Percentiles rank a stretch among this genome's conserved stretches.
Evolutionary conservation across 441 rosid genomes (phyloP).

Genomic region (Pelargonium exstipulatum): DNA sequence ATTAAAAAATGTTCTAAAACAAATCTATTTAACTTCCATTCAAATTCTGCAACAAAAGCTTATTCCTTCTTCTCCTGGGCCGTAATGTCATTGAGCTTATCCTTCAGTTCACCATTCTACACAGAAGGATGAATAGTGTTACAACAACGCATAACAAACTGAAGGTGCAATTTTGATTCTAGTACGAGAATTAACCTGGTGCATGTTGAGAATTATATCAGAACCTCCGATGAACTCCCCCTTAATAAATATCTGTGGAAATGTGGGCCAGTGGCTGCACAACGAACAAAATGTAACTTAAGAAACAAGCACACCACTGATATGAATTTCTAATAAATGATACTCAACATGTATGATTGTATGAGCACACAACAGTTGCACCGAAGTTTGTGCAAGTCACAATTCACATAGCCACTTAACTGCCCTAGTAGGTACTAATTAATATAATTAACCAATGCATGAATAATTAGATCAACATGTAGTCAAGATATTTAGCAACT

Average conservation of each 20-base stretch:
- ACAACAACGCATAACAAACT: conserved; percentile 5
- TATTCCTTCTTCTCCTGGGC: conserved; percentile 33
- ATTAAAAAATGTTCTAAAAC: conserved; percentile 5
- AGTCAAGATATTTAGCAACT: not conserved
- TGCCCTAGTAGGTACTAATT: not conserved
- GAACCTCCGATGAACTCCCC: conserved; percentile 96
- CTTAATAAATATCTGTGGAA: conserved; percentile 83
- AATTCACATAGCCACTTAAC: too few relatives aligned
- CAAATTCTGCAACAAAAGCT: conserved; percentile 9
- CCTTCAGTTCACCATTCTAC: conserved; percentile 76
- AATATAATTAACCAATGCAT: not conserved
- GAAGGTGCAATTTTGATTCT: not conserved
- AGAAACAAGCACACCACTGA: conserved; percentile 13
- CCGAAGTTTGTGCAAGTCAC: not conserved
- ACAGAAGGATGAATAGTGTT: conserved; percentile 12
- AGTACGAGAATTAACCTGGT: conserved; percentile 45
- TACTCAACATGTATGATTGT: not conserved
- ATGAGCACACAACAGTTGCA: not conserved
- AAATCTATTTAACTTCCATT: not conserved
- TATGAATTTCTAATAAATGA: not conserved
- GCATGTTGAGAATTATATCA: conserved; percentile 78
- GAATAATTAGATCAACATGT: not conserved
- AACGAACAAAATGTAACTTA: conserved; percentile 8
- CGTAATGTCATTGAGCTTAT: conserved; percentile 52
- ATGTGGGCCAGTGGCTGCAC: conserved; percentile 94